Conservation (phyloP, 306 rosid species). For the Carpinus viminea region DNA sequence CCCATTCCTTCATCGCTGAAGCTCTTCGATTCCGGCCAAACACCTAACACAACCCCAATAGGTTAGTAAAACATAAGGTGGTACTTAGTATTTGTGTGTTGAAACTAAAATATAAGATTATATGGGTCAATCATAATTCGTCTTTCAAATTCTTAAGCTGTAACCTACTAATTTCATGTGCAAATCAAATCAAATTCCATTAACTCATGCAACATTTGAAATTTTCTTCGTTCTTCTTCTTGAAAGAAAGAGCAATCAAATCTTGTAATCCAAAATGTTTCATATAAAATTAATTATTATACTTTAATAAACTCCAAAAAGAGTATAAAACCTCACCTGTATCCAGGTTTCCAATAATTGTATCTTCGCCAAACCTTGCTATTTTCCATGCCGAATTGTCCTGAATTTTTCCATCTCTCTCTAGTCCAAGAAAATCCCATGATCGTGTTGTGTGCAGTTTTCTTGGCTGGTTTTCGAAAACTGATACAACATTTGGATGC, state of each 20-base stretch:
- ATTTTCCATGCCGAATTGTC: slow-evolving; percentile 46
- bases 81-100: too few relatives aligned
- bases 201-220: background rate
- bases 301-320: background rate
- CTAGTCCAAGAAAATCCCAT: slow-evolving; percentile 65
- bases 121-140: too few relatives aligned
- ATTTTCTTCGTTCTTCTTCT: background rate
- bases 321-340: slow-evolving; percentile 41
- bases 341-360: slow-evolving; percentile 69
- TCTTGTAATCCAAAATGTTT: background rate
- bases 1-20: slow-evolving; percentile 64
- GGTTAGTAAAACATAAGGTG: too few relatives aligned
- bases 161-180: too few relatives aligned
- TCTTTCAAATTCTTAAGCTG: background rate
- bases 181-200: background rate
- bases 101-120: too few relatives aligned
- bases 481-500: slow-evolving; percentile 54
- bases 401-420: slow-evolving; percentile 24
- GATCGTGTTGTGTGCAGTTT: slow-evolving; percentile 66
- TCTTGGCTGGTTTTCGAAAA: slow-evolving; percentile 42
- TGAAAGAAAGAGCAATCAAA: background rate
- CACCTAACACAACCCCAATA: slow-evolving; percentile 36
- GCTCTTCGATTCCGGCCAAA: slow-evolving; percentile 75
- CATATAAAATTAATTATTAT: background rate
- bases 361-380: slow-evolving; percentile 51